phyloP scores from a whole-genome alignment of 2,329 filamentous ascomycete genomes.

The Fonsecaea erecta region DNA sequence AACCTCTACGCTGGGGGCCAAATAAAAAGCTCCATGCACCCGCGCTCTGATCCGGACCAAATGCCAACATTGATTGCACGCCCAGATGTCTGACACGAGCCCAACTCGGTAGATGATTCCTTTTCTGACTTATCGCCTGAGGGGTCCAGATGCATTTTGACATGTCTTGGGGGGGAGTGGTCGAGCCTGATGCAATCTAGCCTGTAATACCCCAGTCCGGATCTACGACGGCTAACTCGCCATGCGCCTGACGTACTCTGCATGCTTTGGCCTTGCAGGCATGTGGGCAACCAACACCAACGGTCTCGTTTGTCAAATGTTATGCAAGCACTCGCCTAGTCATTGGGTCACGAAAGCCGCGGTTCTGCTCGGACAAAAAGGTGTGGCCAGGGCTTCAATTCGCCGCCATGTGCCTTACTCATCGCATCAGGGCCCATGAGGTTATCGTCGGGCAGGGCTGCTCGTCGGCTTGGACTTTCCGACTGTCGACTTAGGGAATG shows the following conservation, averaged over 20 bases:
- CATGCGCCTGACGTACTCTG: constrained; percentile 22
- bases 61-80: neutral
- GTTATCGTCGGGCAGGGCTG: constrained; percentile 13
- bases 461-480: constrained; percentile 14
- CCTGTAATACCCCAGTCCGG: neutral
- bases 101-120: constrained; percentile 17
- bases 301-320: constrained; percentile 20
- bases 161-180: neutral
- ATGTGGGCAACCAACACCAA: neutral
- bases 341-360: constrained; percentile 8
- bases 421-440: constrained; percentile 9
- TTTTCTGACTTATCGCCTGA: neutral
- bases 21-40: neutral
- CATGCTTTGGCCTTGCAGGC: constrained; percentile 16
- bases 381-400: neutral
- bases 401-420: constrained; percentile 13
- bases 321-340: constrained; percentile 8
- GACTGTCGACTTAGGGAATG: constrained; percentile 7
- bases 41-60: neutral
- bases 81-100: neutral
- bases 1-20: neutral
- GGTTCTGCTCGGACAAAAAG: neutral
- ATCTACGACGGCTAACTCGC: constrained; percentile 8
- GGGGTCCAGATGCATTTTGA: neutral
- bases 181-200: neutral